These are phyloP conservation scores for Cercospora zeina DNA, from an alignment of 2,329 filamentous ascomycete genomes.

Conservation along the genomic window DNA sequence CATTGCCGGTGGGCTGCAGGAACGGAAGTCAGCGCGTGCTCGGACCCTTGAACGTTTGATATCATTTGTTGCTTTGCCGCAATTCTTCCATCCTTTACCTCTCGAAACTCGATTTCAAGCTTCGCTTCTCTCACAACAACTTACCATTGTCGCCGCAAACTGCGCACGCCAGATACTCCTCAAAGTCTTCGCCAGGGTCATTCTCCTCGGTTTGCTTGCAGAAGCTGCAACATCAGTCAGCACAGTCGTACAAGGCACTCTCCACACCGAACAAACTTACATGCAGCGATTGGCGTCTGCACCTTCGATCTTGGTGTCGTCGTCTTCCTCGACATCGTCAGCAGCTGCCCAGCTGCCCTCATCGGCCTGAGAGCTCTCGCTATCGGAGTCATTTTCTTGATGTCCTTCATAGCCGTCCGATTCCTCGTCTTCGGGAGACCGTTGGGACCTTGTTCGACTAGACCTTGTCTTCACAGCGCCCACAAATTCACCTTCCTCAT, in stretches of 20 bases:
- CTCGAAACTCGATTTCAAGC: constrained; percentile 22
- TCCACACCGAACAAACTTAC: constrained; percentile 50
- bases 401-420: constrained; percentile 44
- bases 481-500: constrained; percentile 48
- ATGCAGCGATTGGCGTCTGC: constrained; percentile 62
- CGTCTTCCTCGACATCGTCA: constrained; percentile 55
- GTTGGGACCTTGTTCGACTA: constrained; percentile 39
- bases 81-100: constrained; percentile 30
- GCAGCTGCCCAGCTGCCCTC: constrained; percentile 56
- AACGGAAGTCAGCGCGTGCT: constrained; percentile 47
- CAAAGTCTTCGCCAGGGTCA: constrained; percentile 77
- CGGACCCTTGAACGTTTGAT: constrained; percentile 40
- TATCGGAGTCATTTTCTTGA: constrained; percentile 38
- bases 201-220: constrained; percentile 81
- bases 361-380: constrained; percentile 53
- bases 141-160: constrained; percentile 80
- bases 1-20: constrained; percentile 84
- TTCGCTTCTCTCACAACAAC: constrained; percentile 42
- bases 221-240: constrained; percentile 58
- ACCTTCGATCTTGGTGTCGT: constrained; percentile 51
- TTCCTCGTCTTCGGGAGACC: constrained; percentile 41
- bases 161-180: constrained; percentile 73
- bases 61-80: constrained; percentile 33
- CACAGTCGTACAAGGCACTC: constrained; percentile 21
- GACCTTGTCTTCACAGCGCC: constrained; percentile 42